Conservation (phyloP, 2,329 filamentous ascomycete species). For the Moelleriella libera region DNA sequence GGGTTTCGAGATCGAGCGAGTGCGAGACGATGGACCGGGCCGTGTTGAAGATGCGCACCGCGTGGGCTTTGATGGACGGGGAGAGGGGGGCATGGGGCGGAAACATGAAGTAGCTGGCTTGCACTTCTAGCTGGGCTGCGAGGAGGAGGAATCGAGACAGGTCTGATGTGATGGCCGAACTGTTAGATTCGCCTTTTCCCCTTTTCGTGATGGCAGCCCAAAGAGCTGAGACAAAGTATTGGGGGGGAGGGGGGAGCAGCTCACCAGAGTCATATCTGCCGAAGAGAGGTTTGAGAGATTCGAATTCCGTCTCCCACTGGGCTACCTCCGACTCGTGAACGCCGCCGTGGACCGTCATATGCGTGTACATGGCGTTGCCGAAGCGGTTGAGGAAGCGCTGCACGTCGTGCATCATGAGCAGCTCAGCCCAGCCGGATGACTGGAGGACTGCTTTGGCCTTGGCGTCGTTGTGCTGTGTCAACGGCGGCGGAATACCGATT, state of each 20-base stretch:
- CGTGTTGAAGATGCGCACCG: slow-evolving; percentile 32
- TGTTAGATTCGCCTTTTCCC: too few species aligned
- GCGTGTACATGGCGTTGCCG: slow-evolving; percentile 30
- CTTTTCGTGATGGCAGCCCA: neutral
- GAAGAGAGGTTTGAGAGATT: slow-evolving; percentile 29
- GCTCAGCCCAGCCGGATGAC: slow-evolving; percentile 20
- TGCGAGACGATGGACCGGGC: slow-evolving; percentile 29
- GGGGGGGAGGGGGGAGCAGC: slow-evolving; percentile 2
- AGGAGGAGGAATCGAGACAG: slow-evolving; percentile 33
- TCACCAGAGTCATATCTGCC: slow-evolving; percentile 31
- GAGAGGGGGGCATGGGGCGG: slow-evolving; percentile 20
- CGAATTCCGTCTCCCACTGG: slow-evolving; percentile 37
- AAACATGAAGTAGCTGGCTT: slow-evolving; percentile 34
- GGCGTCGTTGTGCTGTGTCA: slow-evolving; percentile 34
- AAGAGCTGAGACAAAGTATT: neutral
- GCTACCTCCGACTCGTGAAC: slow-evolving; percentile 31
- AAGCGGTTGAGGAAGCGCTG: slow-evolving; percentile 36
- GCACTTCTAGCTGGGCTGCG: slow-evolving; percentile 36
- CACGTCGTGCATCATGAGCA: slow-evolving; percentile 28
- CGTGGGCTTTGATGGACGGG: slow-evolving; percentile 25
- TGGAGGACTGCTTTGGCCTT: slow-evolving; percentile 25
- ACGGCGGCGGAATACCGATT: slow-evolving; percentile 32
- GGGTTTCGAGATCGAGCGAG: slow-evolving; percentile 26
- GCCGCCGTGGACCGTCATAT: slow-evolving; percentile 29
- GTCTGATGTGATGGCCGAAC: slow-evolving; percentile 12